Conservation (phyloP, 192 early-diverging fungal genomes). For the Backusella luteola region DNA sequence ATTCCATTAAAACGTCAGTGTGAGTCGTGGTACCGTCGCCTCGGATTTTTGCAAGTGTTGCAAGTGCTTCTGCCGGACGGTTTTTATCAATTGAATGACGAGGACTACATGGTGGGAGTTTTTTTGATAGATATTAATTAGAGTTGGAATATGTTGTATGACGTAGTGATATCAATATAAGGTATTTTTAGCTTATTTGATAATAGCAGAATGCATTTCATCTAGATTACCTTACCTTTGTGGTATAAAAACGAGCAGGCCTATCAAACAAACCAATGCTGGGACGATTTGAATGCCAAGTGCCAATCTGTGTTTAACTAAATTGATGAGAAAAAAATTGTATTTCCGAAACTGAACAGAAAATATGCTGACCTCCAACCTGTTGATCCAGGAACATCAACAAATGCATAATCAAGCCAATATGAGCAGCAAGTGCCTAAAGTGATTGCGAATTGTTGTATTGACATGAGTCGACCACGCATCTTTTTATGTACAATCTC, state of each 20-base stretch:
- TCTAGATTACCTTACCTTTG: background rate
- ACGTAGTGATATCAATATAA: constrained; percentile 48
- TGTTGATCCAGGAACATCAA: constrained; percentile 13
- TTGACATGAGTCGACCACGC: constrained; percentile 79
- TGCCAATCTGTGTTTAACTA: constrained; percentile 62
- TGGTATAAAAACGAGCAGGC: constrained; percentile 71
- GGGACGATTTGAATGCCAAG: constrained; percentile 82
- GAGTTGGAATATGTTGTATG: constrained; percentile 43
- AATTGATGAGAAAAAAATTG: background rate
- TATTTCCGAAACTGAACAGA: background rate
- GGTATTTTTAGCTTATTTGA: constrained; percentile 60
- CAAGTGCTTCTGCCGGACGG: constrained; percentile 51
- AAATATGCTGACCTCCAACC: constrained; percentile 23
- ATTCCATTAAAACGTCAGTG: constrained; percentile 51
- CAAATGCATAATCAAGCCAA: constrained; percentile 28
- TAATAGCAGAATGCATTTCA: constrained; percentile 47
- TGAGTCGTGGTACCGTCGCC: constrained; percentile 42
- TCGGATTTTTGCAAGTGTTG: constrained; percentile 56
- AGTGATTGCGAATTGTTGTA: constrained; percentile 91
- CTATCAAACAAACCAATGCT: constrained; percentile 61
- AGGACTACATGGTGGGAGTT: constrained; percentile 52
- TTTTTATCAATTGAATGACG: constrained; percentile 66
- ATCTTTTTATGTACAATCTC: constrained; percentile 80
- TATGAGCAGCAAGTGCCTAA: constrained; percentile 69
- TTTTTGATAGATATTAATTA: background rate